phyloP scores from a whole-genome alignment of 768 basidiomycete species.

The Russula brevipes region DNA sequence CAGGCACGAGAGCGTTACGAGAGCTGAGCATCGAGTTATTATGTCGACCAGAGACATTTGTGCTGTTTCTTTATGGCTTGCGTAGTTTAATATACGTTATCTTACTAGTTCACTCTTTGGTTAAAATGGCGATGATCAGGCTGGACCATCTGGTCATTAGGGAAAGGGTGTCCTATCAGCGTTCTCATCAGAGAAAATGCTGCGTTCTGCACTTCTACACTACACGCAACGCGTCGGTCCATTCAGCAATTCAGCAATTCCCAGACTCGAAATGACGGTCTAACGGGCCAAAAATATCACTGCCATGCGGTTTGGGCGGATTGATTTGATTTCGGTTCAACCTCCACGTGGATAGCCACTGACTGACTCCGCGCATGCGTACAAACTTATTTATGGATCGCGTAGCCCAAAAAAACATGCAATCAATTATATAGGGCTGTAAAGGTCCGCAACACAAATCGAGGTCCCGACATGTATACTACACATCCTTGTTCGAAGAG shows the following conservation, averaged over 20 bases:
- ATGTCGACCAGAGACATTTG: neutral
- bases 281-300: too few relatives aligned
- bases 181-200: too few relatives aligned
- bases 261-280: too few relatives aligned
- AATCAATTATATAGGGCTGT: neutral
- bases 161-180: too few relatives aligned
- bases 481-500: neutral
- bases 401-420: neutral
- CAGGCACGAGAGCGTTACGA: conserved; percentile 29
- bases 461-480: neutral
- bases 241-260: too few relatives aligned
- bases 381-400: neutral
- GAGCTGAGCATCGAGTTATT: neutral
- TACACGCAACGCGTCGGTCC: too few relatives aligned
- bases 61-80: conserved; percentile 3
- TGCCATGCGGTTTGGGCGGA: too few relatives aligned
- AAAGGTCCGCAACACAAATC: neutral
- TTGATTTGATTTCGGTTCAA: too few relatives aligned
- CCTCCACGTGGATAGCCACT: too few relatives aligned
- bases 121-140: neutral
- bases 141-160: too few relatives aligned
- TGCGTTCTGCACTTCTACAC: too few relatives aligned
- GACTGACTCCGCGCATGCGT: too few relatives aligned
- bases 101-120: conserved; percentile 1
- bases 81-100: conserved; percentile 14